Evolutionary conservation across 129 eudicot genomes (phyloP).

Genomic region (Pulicaria dysenterica): DNA sequence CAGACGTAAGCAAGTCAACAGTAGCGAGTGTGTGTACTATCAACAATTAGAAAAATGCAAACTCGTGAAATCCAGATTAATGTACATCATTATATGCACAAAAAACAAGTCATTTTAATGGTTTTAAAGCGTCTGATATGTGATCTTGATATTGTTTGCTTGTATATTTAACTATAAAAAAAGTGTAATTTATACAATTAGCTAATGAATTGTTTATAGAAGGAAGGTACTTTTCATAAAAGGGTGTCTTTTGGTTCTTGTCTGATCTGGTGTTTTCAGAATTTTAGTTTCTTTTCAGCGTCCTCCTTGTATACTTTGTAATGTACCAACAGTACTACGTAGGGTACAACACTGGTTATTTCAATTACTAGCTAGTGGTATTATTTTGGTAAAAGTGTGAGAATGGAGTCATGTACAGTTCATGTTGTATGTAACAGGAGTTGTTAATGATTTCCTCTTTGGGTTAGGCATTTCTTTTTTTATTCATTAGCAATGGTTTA

Average conservation of each 20-base stretch:
- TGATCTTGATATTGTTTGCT: not conserved
- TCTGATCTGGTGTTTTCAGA: slow-evolving; percentile 29
- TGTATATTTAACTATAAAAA: not conserved
- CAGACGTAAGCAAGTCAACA: slow-evolving; percentile 19
- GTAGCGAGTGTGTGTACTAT: not conserved
- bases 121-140: no score
- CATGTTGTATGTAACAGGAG: not conserved
- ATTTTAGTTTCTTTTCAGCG: slow-evolving; percentile 15
- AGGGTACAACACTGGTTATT: slow-evolving; percentile 23
- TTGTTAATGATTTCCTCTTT: slow-evolving; percentile 20
- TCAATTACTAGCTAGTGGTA: not conserved
- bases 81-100: slow-evolving; percentile 16
- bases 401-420: not conserved
- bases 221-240: not conserved
- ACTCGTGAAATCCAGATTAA: not conserved
- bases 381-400: slow-evolving; percentile 9
- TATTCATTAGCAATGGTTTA: no score
- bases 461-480: not conserved
- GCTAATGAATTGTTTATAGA: not conserved
- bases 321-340: slow-evolving; percentile 35
- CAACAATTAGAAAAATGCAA: not conserved
- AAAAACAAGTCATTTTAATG: not conserved
- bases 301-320: slow-evolving; percentile 13
- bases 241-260: slow-evolving; percentile 31
- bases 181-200: not conserved